Base-by-base conservation (phyloP, 2,329 filamentous ascomycete genomes). In the Fusarium subtropicale region DNA sequence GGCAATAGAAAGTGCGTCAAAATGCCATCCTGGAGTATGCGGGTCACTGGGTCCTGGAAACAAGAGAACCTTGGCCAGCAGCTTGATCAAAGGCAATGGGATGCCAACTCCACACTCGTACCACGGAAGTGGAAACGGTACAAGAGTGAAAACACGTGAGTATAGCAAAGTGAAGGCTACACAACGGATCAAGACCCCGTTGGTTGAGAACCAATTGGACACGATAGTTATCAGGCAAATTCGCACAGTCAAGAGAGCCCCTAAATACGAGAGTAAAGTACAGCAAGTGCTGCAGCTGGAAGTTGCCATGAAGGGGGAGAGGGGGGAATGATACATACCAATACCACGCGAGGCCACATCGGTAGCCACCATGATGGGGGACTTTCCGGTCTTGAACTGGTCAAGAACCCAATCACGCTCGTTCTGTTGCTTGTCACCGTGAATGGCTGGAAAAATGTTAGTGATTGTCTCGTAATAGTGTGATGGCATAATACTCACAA, bases 281-380 rank as follows among this genome's bases (percentile, higher is more conserved):
- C 89, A 88, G 86, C 85, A 87, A 82, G 74, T 77, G 74, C 70
- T 77, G 72, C 83, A 85, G 84, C 87, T 86, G 85, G 85, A 85
- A 83, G 83, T 85, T 85, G 86, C 83, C 81, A 79, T 75, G 75
- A 70, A 72, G 76, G 77, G 77, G 78, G 82, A 81, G 82, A 81
- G 83, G 84, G 84, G 56, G 26, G 63, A 45, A 62, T 87, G 85
- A 89, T 92, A 95, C 94, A 97, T 97, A 97, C 96, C 96, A 85
- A 99, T 97, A 93, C 96, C 96, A 94, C 96, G 96, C 80, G 96
- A 98, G 85, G 96, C 96, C 84, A 99, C 96, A 80, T 98, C 96
- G 74, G 96, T 99, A 85, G 96, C 96, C 85, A 99, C 96, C 94
- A 99, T 97, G 90, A 99, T 97, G 80, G 96, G 96, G 85, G 94